phyloP scores from a whole-genome alignment of 1,284 basidiomycete species.

The Pyrrhoderma lamaoense region DNA sequence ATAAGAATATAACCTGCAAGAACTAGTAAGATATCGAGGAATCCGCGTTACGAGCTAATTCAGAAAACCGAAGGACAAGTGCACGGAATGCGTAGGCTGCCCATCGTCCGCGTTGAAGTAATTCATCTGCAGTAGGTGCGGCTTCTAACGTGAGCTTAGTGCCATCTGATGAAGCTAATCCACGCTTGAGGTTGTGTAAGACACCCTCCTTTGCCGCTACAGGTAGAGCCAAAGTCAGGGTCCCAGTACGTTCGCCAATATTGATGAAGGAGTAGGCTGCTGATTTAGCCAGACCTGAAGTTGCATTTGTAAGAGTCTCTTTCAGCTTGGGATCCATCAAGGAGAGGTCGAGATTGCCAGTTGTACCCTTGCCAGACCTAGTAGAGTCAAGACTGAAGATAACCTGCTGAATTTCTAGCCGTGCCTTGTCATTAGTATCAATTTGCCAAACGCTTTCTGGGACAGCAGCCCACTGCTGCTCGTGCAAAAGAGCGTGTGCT shows the following conservation, averaged over 20 bases:
- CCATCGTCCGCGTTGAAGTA: conserved; percentile 59
- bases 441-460: conserved; percentile 42
- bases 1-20: conserved; percentile 94
- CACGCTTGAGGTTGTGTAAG: conserved; percentile 39
- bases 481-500: conserved; percentile 42
- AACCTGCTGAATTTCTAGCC: conserved; percentile 59
- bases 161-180: conserved; percentile 43
- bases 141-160: conserved; percentile 42
- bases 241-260: conserved; percentile 16
- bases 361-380: conserved; percentile 28
- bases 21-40: conserved; percentile 95
- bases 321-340: conserved; percentile 6
- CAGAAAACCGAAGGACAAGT: conserved; percentile 79
- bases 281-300: conserved; percentile 12
- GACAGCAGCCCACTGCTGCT: conserved; percentile 42
- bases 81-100: conserved; percentile 80
- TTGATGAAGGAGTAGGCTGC: conserved; percentile 15
- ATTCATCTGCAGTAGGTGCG: conserved; percentile 22
- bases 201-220: conserved; percentile 24
- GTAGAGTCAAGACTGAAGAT: conserved; percentile 45
- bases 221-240: conserved; percentile 24
- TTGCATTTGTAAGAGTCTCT: conserved; percentile 10
- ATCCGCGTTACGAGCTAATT: conserved; percentile 85
- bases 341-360: background rate
- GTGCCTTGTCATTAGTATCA: conserved; percentile 24